These are phyloP conservation scores for Ogataea parapolymorpha DNA, from an alignment of 805 yeast genomes.

Conservation along the genomic window DNA sequence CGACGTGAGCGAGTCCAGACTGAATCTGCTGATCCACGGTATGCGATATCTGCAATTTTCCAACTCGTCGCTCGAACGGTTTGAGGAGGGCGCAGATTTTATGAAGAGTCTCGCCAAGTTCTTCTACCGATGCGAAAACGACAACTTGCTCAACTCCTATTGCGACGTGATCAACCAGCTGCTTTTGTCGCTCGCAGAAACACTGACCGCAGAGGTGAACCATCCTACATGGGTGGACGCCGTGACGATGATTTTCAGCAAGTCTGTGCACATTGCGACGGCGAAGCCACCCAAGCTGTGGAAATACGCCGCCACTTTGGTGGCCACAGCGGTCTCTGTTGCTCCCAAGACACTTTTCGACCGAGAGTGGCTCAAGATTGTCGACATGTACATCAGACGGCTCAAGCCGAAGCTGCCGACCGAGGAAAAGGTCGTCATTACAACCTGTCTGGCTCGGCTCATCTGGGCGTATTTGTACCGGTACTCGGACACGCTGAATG, in stretches of 20 bases:
- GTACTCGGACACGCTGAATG: conserved; percentile 83
- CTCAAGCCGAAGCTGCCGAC: conserved; percentile 59
- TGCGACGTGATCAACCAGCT: conserved; percentile 79
- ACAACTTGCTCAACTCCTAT: conserved; percentile 68
- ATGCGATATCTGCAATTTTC: conserved; percentile 81
- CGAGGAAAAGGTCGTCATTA: conserved; percentile 49
- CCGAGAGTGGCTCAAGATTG: conserved; percentile 63
- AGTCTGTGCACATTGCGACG: conserved; percentile 44
- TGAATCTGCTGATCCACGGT: conserved; percentile 79
- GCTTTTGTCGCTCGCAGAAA: conserved; percentile 77
- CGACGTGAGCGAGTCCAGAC: conserved; percentile 41
- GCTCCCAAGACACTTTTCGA: conserved; percentile 75
- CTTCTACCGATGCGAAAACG: conserved; percentile 61
- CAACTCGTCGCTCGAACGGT: conserved; percentile 81
- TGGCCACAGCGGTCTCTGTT: conserved; percentile 74
- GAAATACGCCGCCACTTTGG: conserved; percentile 63
- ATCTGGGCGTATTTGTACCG: conserved; percentile 89
- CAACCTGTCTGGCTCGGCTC: conserved; percentile 67
- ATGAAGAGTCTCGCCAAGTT: conserved; percentile 83
- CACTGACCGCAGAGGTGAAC: conserved; percentile 88
- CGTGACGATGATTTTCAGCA: conserved; percentile 55
- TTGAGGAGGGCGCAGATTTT: conserved; percentile 94
- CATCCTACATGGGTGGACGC: conserved; percentile 95
- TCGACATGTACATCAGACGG: conserved; percentile 59
- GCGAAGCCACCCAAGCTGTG: conserved; percentile 48